Base-by-base conservation (phyloP, 148 eudicot genomes). In the Persicaria tinctoria region DNA sequence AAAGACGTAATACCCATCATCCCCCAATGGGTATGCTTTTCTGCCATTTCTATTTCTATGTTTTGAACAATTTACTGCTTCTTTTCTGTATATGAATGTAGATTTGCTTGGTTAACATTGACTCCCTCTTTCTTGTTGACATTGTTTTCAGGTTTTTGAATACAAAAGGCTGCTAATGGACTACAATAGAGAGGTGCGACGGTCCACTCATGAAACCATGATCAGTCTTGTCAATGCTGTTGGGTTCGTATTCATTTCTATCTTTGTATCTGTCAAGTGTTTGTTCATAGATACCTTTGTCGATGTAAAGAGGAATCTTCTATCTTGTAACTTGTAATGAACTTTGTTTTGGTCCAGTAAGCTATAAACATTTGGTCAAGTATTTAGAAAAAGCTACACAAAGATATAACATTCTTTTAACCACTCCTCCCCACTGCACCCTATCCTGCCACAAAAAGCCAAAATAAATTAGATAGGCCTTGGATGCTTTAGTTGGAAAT, bases 121-220 rank as follows among this genome's bases (percentile, higher is more conserved):
- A 11, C 23, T 76, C 66, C 51, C 70, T 66, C 44, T 50, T 44
- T 60, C 53, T 8, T 51, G 23, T 55, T 74, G 54, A 76, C 23
- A 78, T 77, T 44, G 41, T 64, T 72, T 73, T 75, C 59, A 92
- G 98, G 92, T 88, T 78, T 94, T 94, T 83, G 98, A 94, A 79
- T 94, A 94, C 82, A 92, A 83, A 84, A 94, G 89, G 86, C 89
- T 94, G 79, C 80, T 94, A 79, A 84, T 91, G 84, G 98, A 94
- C 80, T 94, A 94, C 81, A 94, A 85, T 51, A 84, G 97, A 79
- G 98, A 94, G 62, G 97, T 94, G 78, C 91, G 98, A 13, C 90
- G 92, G 80, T 96, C 96, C 64, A 90, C 98, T 74, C 90, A 92
- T 76, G 97, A 90, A 45, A 89, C 97, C 54, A 90, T 94, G 98